Conservation (phyloP, 202 grass and related monocot species). For the Schoenoplectus triqueter region DNA sequence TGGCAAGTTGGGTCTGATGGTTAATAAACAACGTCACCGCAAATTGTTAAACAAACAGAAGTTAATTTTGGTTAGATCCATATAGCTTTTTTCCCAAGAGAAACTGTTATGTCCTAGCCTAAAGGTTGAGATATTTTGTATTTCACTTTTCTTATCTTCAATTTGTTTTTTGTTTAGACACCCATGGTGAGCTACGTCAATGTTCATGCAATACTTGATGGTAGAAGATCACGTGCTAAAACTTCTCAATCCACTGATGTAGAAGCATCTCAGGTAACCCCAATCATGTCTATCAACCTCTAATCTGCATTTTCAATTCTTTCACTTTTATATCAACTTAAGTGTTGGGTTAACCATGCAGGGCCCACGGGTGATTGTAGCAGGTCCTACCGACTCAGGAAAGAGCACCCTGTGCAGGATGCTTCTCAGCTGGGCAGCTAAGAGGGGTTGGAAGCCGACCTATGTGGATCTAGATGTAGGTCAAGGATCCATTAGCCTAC, state of each 20-base stretch:
- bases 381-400: slow-evolving; percentile 86
- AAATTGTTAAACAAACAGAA: neutral
- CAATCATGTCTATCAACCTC: slow-evolving; percentile 1
- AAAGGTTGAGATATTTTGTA: neutral
- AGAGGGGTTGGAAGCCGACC: slow-evolving; percentile 87
- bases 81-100: neutral
- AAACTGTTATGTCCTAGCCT: neutral
- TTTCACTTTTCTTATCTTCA: neutral
- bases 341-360: slow-evolving; percentile 16
- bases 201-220: slow-evolving; percentile 80
- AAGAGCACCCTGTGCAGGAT: slow-evolving; percentile 94
- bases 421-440: slow-evolving; percentile 94
- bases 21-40: neutral
- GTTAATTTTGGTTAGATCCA: neutral
- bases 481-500: slow-evolving; percentile 91
- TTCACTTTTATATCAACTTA: slow-evolving; percentile 1
- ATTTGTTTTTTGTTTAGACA: slow-evolving; percentile 52
- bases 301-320: neutral
- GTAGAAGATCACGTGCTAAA: slow-evolving; percentile 61
- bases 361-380: slow-evolving; percentile 94
- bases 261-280: slow-evolving; percentile 60
- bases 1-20: neutral
- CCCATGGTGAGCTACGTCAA: slow-evolving; percentile 92
- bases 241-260: slow-evolving; percentile 50
- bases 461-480: slow-evolving; percentile 98